Conservation (phyloP, 768 basidiomycete species). For the Naganishia kalamii region DNA sequence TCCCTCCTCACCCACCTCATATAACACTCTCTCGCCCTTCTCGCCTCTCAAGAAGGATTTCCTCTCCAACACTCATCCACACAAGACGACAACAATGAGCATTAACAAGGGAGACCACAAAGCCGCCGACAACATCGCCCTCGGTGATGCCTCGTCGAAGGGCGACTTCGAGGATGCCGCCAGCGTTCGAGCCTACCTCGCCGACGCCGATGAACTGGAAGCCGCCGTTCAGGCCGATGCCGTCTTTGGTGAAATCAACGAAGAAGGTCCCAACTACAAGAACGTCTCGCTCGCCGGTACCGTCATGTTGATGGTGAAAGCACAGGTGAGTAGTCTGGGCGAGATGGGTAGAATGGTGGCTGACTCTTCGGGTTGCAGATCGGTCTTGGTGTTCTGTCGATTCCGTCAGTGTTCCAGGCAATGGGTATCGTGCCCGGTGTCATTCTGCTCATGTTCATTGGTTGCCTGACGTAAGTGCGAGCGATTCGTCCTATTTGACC, state of each 20-base stretch:
- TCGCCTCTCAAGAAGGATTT: neutral
- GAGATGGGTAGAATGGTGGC: neutral
- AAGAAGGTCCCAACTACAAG: conserved; percentile 34
- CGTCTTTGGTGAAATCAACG: conserved; percentile 33
- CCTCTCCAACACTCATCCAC: neutral
- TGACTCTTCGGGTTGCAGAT: conserved; percentile 33
- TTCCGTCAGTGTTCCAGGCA: conserved; percentile 32
- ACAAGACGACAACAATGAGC: neutral
- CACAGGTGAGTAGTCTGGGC: conserved; percentile 23
- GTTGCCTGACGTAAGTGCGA: neutral
- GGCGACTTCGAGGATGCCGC: conserved; percentile 15
- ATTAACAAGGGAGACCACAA: neutral
- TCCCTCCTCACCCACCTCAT: neutral
- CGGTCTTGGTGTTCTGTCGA: conserved; percentile 37
- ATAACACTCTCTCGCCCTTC: neutral
- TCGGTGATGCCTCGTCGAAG: neutral
- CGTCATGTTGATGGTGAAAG: conserved; percentile 15
- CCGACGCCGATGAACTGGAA: conserved; percentile 17
- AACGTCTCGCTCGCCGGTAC: conserved; percentile 25
- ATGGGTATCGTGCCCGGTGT: conserved; percentile 35
- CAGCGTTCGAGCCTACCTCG: conserved; percentile 12
- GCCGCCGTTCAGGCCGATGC: conserved; percentile 28
- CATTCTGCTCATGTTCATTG: conserved; percentile 13
- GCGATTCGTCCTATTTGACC: too few relatives aligned
- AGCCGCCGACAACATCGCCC: neutral